phyloP scores from a whole-genome alignment of 1,284 basidiomycete species.

The Trichosporon ovoides region DNA sequence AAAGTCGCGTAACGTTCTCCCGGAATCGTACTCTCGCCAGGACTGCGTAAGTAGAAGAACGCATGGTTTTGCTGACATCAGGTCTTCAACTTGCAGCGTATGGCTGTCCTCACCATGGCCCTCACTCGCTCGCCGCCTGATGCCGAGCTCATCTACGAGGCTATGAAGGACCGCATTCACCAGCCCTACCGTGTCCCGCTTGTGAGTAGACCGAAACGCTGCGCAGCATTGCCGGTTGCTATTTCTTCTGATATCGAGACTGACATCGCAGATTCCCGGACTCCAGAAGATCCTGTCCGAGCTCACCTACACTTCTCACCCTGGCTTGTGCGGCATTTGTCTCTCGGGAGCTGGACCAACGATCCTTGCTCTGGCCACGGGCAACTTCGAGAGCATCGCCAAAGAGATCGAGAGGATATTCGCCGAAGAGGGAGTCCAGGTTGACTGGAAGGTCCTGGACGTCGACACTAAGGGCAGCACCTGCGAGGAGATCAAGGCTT shows the following conservation, averaged over 20 bases:
- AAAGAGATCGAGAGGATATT: slow-evolving; percentile 74
- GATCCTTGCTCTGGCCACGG: slow-evolving; percentile 90
- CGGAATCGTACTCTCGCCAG: slow-evolving; percentile 74
- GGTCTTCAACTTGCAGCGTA: slow-evolving; percentile 96
- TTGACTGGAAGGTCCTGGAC: slow-evolving; percentile 53
- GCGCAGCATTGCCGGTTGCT: too few relatives aligned
- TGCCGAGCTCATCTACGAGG: slow-evolving; percentile 91
- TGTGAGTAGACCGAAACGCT: slow-evolving; percentile 47
- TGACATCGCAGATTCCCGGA: slow-evolving; percentile 72
- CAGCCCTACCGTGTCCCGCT: slow-evolving; percentile 90
- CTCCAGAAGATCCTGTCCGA: slow-evolving; percentile 80
- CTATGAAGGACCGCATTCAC: slow-evolving; percentile 98
- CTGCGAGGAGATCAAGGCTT: slow-evolving; percentile 35
- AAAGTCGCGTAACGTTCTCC: slow-evolving; percentile 83
- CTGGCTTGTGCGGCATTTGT: slow-evolving; percentile 92
- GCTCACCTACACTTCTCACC: slow-evolving; percentile 82
- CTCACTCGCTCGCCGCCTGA: slow-evolving; percentile 86
- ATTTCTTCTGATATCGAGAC: background rate
- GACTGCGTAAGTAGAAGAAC: slow-evolving; percentile 68
- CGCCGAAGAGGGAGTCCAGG: slow-evolving; percentile 63
- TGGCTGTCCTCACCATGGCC: slow-evolving; percentile 96
- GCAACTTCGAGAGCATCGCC: slow-evolving; percentile 74
- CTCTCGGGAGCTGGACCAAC: slow-evolving; percentile 97
- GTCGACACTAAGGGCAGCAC: slow-evolving; percentile 49
- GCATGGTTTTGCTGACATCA: slow-evolving; percentile 46